A percentile compares a stretch with the other conserved stretches of the same genome.
Evolutionary conservation across 768 basidiomycete genomes (phyloP).

Genomic region (Pleurotus giganteus): DNA sequence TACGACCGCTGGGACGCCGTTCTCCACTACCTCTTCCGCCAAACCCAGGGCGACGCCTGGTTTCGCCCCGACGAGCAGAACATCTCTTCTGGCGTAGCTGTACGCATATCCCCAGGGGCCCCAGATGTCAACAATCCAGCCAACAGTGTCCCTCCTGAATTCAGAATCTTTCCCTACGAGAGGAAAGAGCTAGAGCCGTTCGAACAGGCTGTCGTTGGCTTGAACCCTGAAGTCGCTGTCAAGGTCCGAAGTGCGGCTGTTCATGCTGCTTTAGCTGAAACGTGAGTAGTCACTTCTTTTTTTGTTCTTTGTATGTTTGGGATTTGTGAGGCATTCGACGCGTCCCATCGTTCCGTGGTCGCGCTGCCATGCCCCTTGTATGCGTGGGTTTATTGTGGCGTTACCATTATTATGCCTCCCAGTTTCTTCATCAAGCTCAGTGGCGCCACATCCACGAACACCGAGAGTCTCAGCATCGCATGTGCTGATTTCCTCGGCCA

Average conservation of each 20-base stretch:
- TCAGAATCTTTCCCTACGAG: slow-evolving; percentile 84
- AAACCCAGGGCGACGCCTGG: slow-evolving; percentile 84
- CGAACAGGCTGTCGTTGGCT: slow-evolving; percentile 62
- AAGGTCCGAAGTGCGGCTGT: slow-evolving; percentile 75
- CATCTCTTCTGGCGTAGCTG: slow-evolving; percentile 70
- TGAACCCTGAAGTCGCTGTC: slow-evolving; percentile 82
- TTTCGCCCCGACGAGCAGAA: slow-evolving; percentile 76
- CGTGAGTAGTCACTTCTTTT: slow-evolving; percentile 38
- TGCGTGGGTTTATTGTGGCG: too few relatives aligned
- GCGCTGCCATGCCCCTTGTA: too few relatives aligned
- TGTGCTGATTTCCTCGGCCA: neutral
- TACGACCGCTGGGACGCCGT: slow-evolving; percentile 81
- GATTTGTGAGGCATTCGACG: neutral
- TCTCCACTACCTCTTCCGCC: slow-evolving; percentile 74
- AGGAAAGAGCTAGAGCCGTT: slow-evolving; percentile 78
- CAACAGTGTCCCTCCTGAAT: slow-evolving; percentile 36
- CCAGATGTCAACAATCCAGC: neutral
- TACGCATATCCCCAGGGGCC: slow-evolving; percentile 45
- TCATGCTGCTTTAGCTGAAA: slow-evolving; percentile 70
- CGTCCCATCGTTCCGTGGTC: neutral
- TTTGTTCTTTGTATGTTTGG: neutral
- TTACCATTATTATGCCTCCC: neutral
- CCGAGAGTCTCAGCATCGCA: too few relatives aligned
- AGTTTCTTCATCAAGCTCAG: neutral
- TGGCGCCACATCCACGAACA: too few relatives aligned